These are phyloP conservation scores for Botrytis aclada DNA, from an alignment of 2,329 filamentous ascomycete genomes.

Conservation along the genomic window DNA sequence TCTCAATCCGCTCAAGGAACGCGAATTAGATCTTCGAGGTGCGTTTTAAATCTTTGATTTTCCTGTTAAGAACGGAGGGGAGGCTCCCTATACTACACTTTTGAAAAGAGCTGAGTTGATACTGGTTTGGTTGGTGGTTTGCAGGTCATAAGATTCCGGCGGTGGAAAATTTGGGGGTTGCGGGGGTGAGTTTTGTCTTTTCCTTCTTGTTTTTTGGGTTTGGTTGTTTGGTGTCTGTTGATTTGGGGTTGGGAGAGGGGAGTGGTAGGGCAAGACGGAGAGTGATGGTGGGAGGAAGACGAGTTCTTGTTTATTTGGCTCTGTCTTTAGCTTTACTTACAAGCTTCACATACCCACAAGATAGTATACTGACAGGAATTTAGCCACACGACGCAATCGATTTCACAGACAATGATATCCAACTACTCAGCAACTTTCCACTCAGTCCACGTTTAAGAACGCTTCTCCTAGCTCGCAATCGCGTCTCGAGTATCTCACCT, in stretches of 20 bases:
- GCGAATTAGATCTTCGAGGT: constrained; percentile 99
- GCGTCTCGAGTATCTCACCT: constrained; percentile 77
- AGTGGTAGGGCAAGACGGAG: constrained; percentile 9
- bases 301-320: neutral
- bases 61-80: constrained; percentile 78
- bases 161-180: constrained; percentile 96
- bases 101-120: constrained; percentile 79
- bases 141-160: constrained; percentile 96
- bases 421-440: constrained; percentile 85
- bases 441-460: constrained; percentile 84
- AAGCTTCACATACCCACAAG: neutral
- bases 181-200: constrained; percentile 62
- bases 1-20: constrained; percentile 97
- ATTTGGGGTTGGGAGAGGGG: neutral
- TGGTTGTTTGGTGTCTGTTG: neutral
- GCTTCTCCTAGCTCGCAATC: constrained; percentile 85
- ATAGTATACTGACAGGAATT: constrained; percentile 8
- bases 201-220: constrained; percentile 1
- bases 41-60: constrained; percentile 50
- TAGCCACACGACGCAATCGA: constrained; percentile 96
- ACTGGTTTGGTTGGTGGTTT: constrained; percentile 49
- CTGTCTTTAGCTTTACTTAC: too few species aligned
- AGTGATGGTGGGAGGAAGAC: neutral
- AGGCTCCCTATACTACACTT: constrained; percentile 71
- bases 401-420: constrained; percentile 97